Conservation (phyloP, 2,329 filamentous ascomycete genomes). For the Colletotrichum lini region DNA sequence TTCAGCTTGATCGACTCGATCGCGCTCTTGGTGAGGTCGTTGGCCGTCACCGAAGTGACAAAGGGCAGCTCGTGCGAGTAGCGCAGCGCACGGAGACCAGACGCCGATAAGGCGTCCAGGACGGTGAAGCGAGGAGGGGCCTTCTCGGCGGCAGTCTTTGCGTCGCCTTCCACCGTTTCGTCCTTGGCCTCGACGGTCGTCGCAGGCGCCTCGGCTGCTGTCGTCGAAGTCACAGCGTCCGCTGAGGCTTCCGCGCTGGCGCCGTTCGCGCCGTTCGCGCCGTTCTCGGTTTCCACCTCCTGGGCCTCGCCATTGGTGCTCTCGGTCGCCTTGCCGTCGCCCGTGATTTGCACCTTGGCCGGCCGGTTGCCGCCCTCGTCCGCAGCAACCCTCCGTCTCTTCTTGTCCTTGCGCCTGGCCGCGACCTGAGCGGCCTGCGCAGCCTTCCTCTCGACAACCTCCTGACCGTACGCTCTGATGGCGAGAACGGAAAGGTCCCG, state of each 20-base stretch:
- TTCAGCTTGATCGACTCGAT: conserved; percentile 88
- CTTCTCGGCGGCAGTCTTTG: conserved; percentile 18
- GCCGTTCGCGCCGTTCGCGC: conserved; percentile 21
- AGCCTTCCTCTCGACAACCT: conserved; percentile 64
- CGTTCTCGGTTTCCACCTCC: not conserved
- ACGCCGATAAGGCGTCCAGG: conserved; percentile 94
- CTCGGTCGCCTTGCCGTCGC: conserved; percentile 42
- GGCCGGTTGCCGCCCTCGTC: conserved; percentile 61
- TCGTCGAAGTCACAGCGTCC: conserved; percentile 17
- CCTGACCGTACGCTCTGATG: conserved; percentile 89
- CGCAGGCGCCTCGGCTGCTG: conserved; percentile 30
- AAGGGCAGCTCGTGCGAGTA: conserved; percentile 94
- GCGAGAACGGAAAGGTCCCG: conserved; percentile 93
- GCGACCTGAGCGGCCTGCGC: conserved; percentile 54
- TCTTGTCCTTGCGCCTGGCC: conserved; percentile 50
- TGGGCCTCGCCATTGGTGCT: conserved; percentile 15
- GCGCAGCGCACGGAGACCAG: conserved; percentile 89
- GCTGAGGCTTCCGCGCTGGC: conserved; percentile 41
- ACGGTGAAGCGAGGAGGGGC: conserved; percentile 75
- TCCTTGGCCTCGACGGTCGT: conserved; percentile 31
- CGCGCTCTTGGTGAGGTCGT: conserved; percentile 86
- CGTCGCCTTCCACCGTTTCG: conserved; percentile 29
- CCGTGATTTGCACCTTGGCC: conserved; percentile 48
- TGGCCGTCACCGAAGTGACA: conserved; percentile 85
- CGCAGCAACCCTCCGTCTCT: conserved; percentile 62